A percentile compares a stretch with the other conserved stretches of the same genome.
Conservation (phyloP, 2,329 filamentous ascomycete species). For the Acrocalymma vagum region DNA sequence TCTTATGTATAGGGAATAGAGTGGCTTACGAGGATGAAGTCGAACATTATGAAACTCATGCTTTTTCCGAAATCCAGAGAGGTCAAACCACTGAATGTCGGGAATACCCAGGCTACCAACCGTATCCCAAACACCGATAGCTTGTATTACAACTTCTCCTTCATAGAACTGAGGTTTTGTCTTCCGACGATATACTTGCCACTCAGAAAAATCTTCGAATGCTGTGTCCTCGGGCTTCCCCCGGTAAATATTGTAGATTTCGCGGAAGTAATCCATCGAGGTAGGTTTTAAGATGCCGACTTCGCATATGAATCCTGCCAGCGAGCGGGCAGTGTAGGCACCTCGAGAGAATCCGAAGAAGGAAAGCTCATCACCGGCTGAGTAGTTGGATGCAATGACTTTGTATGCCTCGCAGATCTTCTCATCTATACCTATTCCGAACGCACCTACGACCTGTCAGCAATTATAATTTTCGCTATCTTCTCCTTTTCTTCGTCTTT, state of each 20-base stretch:
- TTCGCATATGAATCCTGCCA: constrained; percentile 27
- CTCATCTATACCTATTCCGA: constrained; percentile 40
- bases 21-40: constrained; percentile 35
- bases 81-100: constrained; percentile 19
- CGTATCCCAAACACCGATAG: constrained; percentile 55
- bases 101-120: constrained; percentile 50
- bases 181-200: too few species aligned
- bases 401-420: constrained; percentile 70
- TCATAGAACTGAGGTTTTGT: too few species aligned
- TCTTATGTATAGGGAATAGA: too few species aligned
- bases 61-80: constrained; percentile 23
- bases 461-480: background rate
- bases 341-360: constrained; percentile 52
- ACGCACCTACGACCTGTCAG: constrained; percentile 17
- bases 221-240: background rate
- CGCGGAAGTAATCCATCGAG: constrained; percentile 15
- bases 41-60: constrained; percentile 53
- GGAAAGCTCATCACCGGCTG: constrained; percentile 51
- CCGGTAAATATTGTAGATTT: constrained; percentile 6
- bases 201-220: too few species aligned
- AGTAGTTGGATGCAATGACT: constrained; percentile 62
- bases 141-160: too few species aligned
- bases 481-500: background rate
- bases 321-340: constrained; percentile 41
- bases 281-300: constrained; percentile 23